Conservation (phyloP, 345 rosid genomes). For the Cardamine resedifolia region DNA sequence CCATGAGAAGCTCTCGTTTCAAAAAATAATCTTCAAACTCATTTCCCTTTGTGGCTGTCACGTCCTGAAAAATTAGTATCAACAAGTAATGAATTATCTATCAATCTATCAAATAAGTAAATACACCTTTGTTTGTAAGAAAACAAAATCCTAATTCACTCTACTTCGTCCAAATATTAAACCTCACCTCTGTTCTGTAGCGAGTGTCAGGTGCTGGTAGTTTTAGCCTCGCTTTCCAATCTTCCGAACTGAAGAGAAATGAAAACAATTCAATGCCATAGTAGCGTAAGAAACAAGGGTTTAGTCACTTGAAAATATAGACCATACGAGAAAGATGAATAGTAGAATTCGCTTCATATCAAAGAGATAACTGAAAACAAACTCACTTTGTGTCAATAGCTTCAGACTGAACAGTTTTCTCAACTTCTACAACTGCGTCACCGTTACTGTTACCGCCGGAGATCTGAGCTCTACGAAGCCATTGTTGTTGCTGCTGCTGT, state of each 20-base stretch:
- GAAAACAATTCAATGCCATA: background rate
- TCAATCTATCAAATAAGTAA: background rate
- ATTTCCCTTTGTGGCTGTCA: constrained; percentile 91
- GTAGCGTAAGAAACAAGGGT: background rate
- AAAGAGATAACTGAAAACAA: background rate
- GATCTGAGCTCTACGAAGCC: constrained; percentile 62
- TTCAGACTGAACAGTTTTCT: constrained; percentile 84
- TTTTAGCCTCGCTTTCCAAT: constrained; percentile 80
- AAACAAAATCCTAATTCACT: background rate
- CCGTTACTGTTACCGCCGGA: constrained; percentile 34
- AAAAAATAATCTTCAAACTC: constrained; percentile 92
- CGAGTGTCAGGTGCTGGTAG: constrained; percentile 79
- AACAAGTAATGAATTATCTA: background rate
- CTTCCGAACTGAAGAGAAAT: constrained; percentile 58
- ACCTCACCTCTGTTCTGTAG: constrained; percentile 71
- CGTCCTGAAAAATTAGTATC: constrained; percentile 53
- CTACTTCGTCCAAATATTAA: background rate
- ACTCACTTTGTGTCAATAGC: constrained; percentile 63
- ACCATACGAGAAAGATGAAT: too few relatives aligned
- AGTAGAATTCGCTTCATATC: background rate
- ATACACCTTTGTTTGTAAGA: background rate
- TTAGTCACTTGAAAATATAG: background rate
- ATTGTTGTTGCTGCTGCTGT: constrained; percentile 42
- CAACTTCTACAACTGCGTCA: constrained; percentile 52
- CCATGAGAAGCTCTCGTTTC: constrained; percentile 91